A percentile compares a stretch with the other conserved stretches of the same genome.
These are phyloP conservation scores for Camellia japonica DNA, from an alignment of 148 eudicot species.

Conservation along the genomic window DNA sequence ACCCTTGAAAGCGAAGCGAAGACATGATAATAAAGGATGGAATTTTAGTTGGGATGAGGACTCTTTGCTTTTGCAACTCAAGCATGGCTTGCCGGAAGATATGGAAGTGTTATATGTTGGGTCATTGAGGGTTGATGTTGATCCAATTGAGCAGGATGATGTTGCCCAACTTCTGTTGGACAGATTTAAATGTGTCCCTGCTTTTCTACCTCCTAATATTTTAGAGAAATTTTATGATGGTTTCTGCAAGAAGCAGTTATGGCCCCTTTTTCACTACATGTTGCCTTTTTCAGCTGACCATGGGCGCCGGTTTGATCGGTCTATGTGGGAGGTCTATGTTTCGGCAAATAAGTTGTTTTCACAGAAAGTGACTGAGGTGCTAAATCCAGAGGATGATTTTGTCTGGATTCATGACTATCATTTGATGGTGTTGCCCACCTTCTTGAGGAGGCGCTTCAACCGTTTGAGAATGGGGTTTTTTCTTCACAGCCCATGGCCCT, in stretches of 20 bases:
- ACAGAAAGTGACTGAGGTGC: too few relatives aligned
- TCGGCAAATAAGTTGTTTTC: too few relatives aligned
- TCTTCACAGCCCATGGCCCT: too few relatives aligned
- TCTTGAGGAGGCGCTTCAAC: too few relatives aligned
- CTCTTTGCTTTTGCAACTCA: conserved; percentile 27
- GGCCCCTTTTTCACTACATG: conserved; percentile 40
- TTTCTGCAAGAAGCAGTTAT: conserved; percentile 36
- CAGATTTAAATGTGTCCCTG: conserved; percentile 33
- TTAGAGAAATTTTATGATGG: conserved; percentile 31
- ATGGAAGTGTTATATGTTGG: conserved; percentile 39
- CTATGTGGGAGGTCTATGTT: conserved; percentile 31
- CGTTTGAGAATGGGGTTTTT: too few relatives aligned
- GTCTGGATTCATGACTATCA: too few relatives aligned
- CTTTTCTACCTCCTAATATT: conserved; percentile 34
- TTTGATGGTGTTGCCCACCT: too few relatives aligned
- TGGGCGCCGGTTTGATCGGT: conserved; percentile 30
- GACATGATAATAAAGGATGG: conserved; percentile 34
- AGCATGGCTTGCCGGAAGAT: conserved; percentile 35
- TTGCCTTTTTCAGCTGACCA: conserved; percentile 29
- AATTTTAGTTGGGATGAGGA: conserved; percentile 36
- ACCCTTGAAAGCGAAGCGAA: conserved; percentile 30
- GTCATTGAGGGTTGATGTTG: conserved; percentile 36
- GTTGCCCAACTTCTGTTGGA: conserved; percentile 32
- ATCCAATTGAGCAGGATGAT: conserved; percentile 39
- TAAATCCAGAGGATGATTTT: too few relatives aligned